Percentiles rank a stretch among this genome's conserved stretches.
These are phyloP conservation scores for Hanseniaspora meyeri DNA, from an alignment of 805 yeast genomes.

Conservation along the genomic window DNA sequence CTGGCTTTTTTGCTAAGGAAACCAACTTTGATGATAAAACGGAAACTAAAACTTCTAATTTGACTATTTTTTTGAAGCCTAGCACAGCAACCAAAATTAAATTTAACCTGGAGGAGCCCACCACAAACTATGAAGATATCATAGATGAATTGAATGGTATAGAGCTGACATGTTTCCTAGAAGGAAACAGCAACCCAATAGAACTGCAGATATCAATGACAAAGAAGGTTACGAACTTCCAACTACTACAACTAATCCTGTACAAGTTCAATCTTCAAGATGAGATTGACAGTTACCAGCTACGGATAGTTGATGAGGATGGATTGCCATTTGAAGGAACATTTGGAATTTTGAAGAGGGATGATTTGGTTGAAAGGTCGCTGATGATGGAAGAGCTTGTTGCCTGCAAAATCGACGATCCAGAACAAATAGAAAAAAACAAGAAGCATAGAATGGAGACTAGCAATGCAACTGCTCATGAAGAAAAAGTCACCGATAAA, in stretches of 20 bases:
- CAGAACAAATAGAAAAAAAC: conserved; percentile 36
- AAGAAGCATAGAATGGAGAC: conserved; percentile 38
- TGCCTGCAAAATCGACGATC: conserved; percentile 45
- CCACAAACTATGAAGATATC: background rate
- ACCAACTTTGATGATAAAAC: background rate
- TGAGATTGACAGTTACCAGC: conserved; percentile 19
- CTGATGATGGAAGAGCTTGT: conserved; percentile 65
- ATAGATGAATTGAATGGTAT: background rate
- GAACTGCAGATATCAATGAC: background rate
- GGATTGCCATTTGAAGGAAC: conserved; percentile 83
- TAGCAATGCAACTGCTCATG: conserved; percentile 11
- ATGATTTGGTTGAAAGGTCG: conserved; percentile 53
- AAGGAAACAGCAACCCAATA: background rate
- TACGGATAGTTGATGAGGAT: conserved; percentile 82
- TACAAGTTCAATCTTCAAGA: background rate
- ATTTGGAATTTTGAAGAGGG: conserved; percentile 75
- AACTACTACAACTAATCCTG: background rate
- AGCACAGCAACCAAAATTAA: background rate
- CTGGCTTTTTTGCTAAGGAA: background rate
- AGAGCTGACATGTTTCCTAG: conserved; percentile 1
- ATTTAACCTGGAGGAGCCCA: conserved; percentile 20
- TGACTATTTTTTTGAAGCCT: background rate
- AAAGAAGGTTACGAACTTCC: background rate
- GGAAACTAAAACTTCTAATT: background rate
- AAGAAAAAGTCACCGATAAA: conserved; percentile 27